Percentiles rank a stretch among this genome's conserved stretches.
phyloP scores from a whole-genome alignment of 73 alveolate genomes.

The Paraurostyla sp. region DNA sequence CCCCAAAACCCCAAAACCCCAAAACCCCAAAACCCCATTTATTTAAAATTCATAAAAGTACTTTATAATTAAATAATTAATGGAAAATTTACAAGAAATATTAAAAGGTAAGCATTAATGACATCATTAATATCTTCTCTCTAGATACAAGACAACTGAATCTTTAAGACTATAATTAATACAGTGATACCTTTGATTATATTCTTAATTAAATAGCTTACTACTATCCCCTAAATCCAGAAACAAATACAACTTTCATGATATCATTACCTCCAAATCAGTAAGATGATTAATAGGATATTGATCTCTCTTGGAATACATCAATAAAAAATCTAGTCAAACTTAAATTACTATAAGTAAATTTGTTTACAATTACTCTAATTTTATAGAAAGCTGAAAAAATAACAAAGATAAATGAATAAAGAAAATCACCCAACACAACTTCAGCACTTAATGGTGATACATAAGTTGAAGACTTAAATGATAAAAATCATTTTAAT shows the following conservation, averaged over 20 bases:
- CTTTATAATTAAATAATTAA: too few species aligned
- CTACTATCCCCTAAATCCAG: neutral
- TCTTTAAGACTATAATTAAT: neutral
- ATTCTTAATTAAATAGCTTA: neutral
- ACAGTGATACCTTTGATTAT: neutral
- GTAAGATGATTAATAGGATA: neutral
- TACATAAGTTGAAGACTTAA: neutral
- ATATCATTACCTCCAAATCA: neutral
- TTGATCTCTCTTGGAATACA: neutral
- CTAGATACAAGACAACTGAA: neutral
- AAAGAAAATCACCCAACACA: neutral
- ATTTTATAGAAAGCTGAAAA: neutral
- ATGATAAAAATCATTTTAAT: neutral
- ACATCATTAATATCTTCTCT: too few species aligned
- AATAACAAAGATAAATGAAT: neutral
- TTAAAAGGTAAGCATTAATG: too few species aligned
- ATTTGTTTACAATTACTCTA: neutral
- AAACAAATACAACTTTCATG: neutral
- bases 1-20: too few species aligned
- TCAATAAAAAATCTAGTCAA: neutral
- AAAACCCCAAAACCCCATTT: too few species aligned
- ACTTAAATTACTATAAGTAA: neutral
- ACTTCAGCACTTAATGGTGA: neutral
- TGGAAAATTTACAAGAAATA: neutral
- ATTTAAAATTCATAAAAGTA: neutral